phyloP scores from a whole-genome alignment of 495 filamentous ascomycete genomes.

The Xylaria castorea region DNA sequence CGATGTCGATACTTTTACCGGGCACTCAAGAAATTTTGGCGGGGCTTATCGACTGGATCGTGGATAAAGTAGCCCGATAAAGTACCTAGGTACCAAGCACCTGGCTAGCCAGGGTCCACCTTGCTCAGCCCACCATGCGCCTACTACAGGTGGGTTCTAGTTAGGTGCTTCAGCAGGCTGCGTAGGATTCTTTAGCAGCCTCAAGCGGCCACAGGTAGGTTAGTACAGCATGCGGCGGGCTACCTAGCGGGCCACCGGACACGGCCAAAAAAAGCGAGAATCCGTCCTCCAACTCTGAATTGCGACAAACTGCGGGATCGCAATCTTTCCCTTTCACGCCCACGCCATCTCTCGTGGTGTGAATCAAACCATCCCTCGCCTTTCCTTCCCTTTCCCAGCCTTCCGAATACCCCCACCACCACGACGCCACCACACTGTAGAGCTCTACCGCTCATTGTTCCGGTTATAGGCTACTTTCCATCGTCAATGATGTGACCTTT shows the following conservation, averaged over 20 bases:
- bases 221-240: conserved; percentile 5
- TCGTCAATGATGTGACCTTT: conserved; percentile 24
- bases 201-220: conserved; percentile 1
- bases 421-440: conserved; percentile 1
- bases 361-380: neutral
- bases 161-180: neutral
- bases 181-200: conserved; percentile 1
- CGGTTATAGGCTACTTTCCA: neutral
- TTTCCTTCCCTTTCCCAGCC: neutral
- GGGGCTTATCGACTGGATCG: conserved; percentile 23
- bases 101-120: conserved; percentile 5
- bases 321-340: conserved; percentile 21
- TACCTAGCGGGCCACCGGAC: conserved; percentile 18
- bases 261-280: conserved; percentile 18
- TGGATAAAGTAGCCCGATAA: neutral
- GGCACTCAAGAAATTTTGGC: conserved; percentile 28
- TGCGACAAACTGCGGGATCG: conserved; percentile 29
- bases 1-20: neutral
- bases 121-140: conserved; percentile 2
- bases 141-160: neutral
- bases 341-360: conserved; percentile 4
- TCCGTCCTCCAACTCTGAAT: conserved; percentile 20
- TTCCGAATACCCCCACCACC: neutral
- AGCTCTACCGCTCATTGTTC: conserved; percentile 10
- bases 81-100: conserved; percentile 15